A percentile compares a stretch with the other conserved stretches of the same genome.
Conservation (phyloP, 164 flowering plant species). For the Warburgia ugandensis region DNA sequence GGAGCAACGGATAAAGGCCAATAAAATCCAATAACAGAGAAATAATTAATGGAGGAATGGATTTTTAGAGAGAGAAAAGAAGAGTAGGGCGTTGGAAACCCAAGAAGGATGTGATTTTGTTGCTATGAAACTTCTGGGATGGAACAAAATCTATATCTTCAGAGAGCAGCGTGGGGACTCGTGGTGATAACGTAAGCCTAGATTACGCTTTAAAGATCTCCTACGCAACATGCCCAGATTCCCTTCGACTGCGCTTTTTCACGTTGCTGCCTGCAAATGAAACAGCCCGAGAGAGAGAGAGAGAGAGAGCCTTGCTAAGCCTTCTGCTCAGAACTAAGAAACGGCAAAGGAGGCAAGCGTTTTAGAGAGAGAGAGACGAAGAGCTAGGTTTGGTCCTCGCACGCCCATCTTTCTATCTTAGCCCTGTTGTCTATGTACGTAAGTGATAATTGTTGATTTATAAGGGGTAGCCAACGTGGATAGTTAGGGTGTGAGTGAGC, state of each 20-base stretch:
- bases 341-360: slow-evolving; percentile 2
- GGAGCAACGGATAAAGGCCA: no score
- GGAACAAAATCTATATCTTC: slow-evolving; percentile 37
- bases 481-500: no score
- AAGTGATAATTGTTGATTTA: no score
- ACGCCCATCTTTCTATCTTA: no score
- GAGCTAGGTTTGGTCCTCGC: not conserved
- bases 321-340: no score
- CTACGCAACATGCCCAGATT: slow-evolving; percentile 50
- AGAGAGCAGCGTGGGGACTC: slow-evolving; percentile 26
- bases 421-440: no score
- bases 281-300: not conserved
- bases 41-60: not conserved
- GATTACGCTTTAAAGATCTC: slow-evolving; percentile 46
- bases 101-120: not conserved
- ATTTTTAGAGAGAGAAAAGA: not conserved
- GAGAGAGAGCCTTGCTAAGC: no score
- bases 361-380: slow-evolving; percentile 7
- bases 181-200: slow-evolving; percentile 49
- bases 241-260: no score
- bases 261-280: not conserved
- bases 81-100: slow-evolving; percentile 10
- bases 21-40: no score
- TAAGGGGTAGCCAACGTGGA: no score
- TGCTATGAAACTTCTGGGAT: slow-evolving; percentile 1